phyloP scores from a whole-genome alignment of 2,329 filamentous ascomycete genomes.

The Fusarium burgessii region DNA sequence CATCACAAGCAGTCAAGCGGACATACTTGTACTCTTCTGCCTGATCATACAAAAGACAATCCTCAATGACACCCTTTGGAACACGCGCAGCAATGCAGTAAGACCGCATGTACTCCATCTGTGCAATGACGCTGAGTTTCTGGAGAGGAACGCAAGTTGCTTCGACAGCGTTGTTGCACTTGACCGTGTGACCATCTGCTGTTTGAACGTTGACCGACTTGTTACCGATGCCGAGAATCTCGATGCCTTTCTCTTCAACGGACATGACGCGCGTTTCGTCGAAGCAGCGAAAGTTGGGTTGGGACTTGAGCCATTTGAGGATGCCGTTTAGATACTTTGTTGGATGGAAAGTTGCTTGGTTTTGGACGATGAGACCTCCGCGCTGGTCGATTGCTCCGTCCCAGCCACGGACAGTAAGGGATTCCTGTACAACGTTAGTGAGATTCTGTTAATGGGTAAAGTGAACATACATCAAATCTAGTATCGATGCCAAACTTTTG shows the following conservation, averaged over 20 bases:
- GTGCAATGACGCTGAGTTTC: slow-evolving; percentile 63
- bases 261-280: slow-evolving; percentile 62
- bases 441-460: too few species aligned
- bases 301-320: slow-evolving; percentile 62
- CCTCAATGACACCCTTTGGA: slow-evolving; percentile 63
- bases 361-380: slow-evolving; percentile 59
- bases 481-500: slow-evolving; percentile 26
- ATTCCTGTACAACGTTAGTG: slow-evolving; percentile 41
- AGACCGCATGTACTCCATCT: slow-evolving; percentile 65
- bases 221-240: slow-evolving; percentile 30
- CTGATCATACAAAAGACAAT: slow-evolving; percentile 67
- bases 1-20: slow-evolving; percentile 64
- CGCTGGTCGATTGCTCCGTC: slow-evolving; percentile 62
- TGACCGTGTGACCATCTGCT: slow-evolving; percentile 59
- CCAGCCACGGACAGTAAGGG: slow-evolving; percentile 64
- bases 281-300: slow-evolving; percentile 66
- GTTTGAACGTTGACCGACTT: slow-evolving; percentile 62
- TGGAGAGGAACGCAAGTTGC: slow-evolving; percentile 68
- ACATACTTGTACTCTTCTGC: slow-evolving; percentile 68
- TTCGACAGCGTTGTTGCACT: slow-evolving; percentile 62
- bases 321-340: slow-evolving; percentile 67
- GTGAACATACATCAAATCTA: slow-evolving; percentile 18
- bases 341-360: slow-evolving; percentile 68
- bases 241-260: slow-evolving; percentile 60
- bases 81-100: slow-evolving; percentile 69